A percentile compares a stretch with the other conserved stretches of the same genome.
Evolutionary conservation across 2,329 filamentous ascomycete species (phyloP).

Genomic region (Calonectria pseudoreteaudii): DNA sequence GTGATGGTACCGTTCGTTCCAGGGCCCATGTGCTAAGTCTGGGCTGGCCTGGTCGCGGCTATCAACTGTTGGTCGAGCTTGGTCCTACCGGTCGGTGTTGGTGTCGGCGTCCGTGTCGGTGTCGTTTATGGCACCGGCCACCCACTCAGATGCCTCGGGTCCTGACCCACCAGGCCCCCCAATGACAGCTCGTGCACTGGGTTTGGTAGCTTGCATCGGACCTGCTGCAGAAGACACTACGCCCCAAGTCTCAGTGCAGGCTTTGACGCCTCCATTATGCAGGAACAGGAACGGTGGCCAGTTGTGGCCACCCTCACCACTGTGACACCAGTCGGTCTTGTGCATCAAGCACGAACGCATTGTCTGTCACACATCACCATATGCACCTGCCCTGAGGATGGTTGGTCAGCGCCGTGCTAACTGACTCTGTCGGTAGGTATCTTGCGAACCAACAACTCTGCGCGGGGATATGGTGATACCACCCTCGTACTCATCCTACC

Average conservation of each 20-base stretch:
- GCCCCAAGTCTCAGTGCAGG: slow-evolving; percentile 20
- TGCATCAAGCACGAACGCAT: slow-evolving; percentile 25
- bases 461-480: not conserved
- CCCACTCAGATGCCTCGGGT: slow-evolving; percentile 12
- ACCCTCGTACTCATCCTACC: not conserved
- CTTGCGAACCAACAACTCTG: slow-evolving; percentile 8
- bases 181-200: slow-evolving; percentile 27
- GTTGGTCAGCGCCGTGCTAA: not conserved
- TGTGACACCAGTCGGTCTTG: slow-evolving; percentile 24
- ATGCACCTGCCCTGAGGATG: not conserved
- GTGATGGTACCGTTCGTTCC: slow-evolving; percentile 1
- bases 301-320: slow-evolving; percentile 33
- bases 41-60: not conserved
- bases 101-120: slow-evolving; percentile 19
- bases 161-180: not conserved
- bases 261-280: slow-evolving; percentile 41
- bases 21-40: slow-evolving; percentile 10
- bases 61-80: not conserved
- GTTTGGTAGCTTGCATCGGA: slow-evolving; percentile 44
- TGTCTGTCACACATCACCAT: slow-evolving; percentile 17
- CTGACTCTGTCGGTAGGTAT: not conserved
- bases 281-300: slow-evolving; percentile 44
- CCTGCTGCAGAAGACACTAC: slow-evolving; percentile 35
- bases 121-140: slow-evolving; percentile 28
- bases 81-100: not conserved